Conservation (phyloP, 208 protist species). For the Trypanosoma cruzi region DNA sequence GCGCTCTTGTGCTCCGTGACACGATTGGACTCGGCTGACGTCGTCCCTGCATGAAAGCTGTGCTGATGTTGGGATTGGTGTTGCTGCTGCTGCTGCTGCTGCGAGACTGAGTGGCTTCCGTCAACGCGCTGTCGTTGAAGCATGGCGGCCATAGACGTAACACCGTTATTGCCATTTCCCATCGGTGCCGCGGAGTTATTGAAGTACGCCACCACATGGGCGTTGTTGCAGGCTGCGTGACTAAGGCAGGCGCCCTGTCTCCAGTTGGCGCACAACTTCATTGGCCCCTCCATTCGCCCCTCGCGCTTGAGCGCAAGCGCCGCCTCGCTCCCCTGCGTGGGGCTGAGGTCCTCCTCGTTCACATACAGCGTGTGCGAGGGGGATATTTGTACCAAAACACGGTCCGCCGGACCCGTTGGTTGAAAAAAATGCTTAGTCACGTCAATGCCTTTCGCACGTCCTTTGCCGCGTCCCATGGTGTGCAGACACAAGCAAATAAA, state of each 20-base stretch:
- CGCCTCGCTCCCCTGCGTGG: conserved; percentile 74
- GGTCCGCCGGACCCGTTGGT: conserved; percentile 47
- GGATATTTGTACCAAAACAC: conserved; percentile 62
- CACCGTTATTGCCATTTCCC: conserved; percentile 6
- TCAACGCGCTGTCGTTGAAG: conserved; percentile 7
- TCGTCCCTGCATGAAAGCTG: background rate
- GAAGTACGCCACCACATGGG: conserved; percentile 62
- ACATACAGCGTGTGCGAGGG: conserved; percentile 43
- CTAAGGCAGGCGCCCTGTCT: conserved; percentile 70
- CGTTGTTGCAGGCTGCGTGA: conserved; percentile 73
- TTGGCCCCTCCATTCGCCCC: conserved; percentile 56
- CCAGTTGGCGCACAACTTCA: conserved; percentile 84
- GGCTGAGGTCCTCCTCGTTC: conserved; percentile 73
- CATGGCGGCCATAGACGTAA: background rate
- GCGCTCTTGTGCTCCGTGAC: conserved; percentile 9
- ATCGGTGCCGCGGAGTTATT: conserved; percentile 15
- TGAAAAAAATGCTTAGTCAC: conserved; percentile 78
- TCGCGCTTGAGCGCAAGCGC: conserved; percentile 69
- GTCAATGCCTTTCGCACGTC: conserved; percentile 67
- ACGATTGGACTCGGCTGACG: conserved; percentile 4
- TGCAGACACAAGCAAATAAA: background rate
- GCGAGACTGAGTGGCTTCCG: conserved; percentile 2
- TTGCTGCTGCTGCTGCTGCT: too few relatives aligned
- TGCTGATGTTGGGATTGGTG: conserved; percentile 14
- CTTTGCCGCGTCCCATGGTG: conserved; percentile 35